Base-by-base conservation (phyloP, 352 stramenopile species). In the Globisporangium radiosum region DNA sequence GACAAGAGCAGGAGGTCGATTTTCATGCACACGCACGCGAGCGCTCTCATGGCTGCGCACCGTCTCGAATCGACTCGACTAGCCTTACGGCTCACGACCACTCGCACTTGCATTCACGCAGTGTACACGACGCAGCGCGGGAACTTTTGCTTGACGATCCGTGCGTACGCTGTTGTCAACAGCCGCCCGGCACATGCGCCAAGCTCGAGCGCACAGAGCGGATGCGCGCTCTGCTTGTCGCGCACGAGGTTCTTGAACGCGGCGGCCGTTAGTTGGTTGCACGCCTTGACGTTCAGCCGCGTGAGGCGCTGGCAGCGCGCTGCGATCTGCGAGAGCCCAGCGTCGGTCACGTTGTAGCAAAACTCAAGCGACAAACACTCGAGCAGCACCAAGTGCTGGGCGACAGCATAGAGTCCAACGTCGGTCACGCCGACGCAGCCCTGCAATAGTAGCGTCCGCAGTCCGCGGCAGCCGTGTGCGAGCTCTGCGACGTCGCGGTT, bases 211-310 rank as follows among this genome's bases (percentile, higher is more conserved):
- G 65, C 75, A 47, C 77, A 62, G 11, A 88, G 66, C 11, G 66
- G 63, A 3, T 60, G 43, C 8, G 36, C 43, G 13, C 44, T 37
- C 4, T 56, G 36, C 48, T 78, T 79, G n/a, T 67, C 63, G 7
- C 59, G 55, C 33, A 65, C 60, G 39, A 97, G 66, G 36, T 68
- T 57, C 8, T 64, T 59, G 50, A 97, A 92, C 13, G 78, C 70
- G 0, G 61, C 52, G 39, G 76, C 54, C 7, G 85, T 93, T 37
- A 97, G 75, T 54, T 90, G 74, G 60, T 92, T 90, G 60, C 85
- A 90, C 6, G 89, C 88, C n/a, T 92, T 92, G 47, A 97, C 58
- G 64, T 95, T 94, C 25, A 97, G 58, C 40, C 85, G 60, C 45
- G 79, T 57, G 39, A 97, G 67, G 2, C 64, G 54, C n/a, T 64